Evolutionary conservation across 192 early-diverging fungal genomes (phyloP), one percentile per base, ranked within the genome.

Genomic region (Gaertneriomyces semiglobifer): DNA sequence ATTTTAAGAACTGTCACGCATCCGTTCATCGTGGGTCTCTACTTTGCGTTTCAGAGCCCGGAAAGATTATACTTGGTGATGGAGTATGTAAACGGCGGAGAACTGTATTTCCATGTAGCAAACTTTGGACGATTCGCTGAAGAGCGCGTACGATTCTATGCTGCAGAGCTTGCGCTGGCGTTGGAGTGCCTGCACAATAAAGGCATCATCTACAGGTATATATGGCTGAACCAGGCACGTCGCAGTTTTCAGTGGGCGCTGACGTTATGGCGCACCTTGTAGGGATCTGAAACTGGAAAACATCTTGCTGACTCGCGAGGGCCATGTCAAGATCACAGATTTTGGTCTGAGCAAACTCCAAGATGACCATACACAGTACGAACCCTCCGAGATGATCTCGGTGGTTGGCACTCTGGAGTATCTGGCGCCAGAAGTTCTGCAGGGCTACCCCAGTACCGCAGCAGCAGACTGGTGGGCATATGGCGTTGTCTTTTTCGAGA

Each of bases 51-150:
- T 65, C 77, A 84, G 65, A 62, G 63, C 20, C 45, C 65, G 19
- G 66, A 74, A 12, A 60, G 72, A 19, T 56, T 81, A 9, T 84
- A 76, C 60, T 62, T 84, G 3, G 68, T 84, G 1, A 77, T 85
- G 79, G 93, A 94, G 67, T 95, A 94, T 76, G 84, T 94, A 20
- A 88, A 88, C 10, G 95, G 95, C 44, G 95, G 95, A 44, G 95
- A 98, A 74, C 80, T 98, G 56, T 93, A 92, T 69, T 93, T 89
- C 52, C 91, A 97, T 68, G 76, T 98, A 76, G 50, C 58, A 44
- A 70, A 77, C 18, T 82, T 77, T 65, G 80, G 80, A 4, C 61
- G 79, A 43, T 84, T 84, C 51, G 50, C 59, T 0, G 82, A 84
- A 55, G 70, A 74, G n/a, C 43, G 81, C 19, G 74, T 80, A 6